phyloP scores from a whole-genome alignment of 2,329 filamentous ascomycete genomes.

The Paecilomyces formosus region DNA sequence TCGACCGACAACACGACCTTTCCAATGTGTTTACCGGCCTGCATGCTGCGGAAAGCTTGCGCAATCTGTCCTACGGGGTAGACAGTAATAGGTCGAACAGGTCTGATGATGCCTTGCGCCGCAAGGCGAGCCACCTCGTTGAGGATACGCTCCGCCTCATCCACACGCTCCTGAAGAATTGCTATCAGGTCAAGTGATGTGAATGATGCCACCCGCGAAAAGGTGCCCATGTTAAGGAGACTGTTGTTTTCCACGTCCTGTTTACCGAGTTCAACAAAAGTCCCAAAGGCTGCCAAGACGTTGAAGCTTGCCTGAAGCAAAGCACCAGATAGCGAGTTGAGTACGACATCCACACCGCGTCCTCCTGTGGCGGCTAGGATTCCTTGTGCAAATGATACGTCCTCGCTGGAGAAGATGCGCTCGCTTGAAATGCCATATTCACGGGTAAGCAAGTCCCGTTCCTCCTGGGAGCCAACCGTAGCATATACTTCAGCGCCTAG shows the following conservation, averaged over 20 bases:
- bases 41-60: neutral
- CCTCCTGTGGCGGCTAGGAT: constrained; percentile 16
- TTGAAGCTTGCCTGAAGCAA: constrained; percentile 7
- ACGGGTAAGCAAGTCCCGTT: constrained; percentile 1
- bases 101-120: neutral
- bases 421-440: constrained; percentile 12
- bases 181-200: neutral
- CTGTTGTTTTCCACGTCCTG: constrained; percentile 1
- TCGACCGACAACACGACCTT: neutral
- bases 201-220: neutral
- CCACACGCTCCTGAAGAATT: neutral
- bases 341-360: constrained; percentile 16
- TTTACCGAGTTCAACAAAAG: constrained; percentile 8
- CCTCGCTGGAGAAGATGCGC: constrained; percentile 22
- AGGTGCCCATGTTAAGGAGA: neutral
- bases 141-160: neutral
- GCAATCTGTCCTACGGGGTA: neutral
- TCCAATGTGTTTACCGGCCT: neutral
- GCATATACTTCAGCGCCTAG: constrained; percentile 4
- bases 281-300: constrained; percentile 10
- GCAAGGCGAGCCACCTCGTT: neutral
- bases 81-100: neutral
- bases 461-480: constrained; percentile 2
- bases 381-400: constrained; percentile 11
- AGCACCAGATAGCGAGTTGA: constrained; percentile 2